Evolutionary conservation across 2,329 filamentous ascomycete species (phyloP).

Genomic region (Trichoderma koningiopsis): DNA sequence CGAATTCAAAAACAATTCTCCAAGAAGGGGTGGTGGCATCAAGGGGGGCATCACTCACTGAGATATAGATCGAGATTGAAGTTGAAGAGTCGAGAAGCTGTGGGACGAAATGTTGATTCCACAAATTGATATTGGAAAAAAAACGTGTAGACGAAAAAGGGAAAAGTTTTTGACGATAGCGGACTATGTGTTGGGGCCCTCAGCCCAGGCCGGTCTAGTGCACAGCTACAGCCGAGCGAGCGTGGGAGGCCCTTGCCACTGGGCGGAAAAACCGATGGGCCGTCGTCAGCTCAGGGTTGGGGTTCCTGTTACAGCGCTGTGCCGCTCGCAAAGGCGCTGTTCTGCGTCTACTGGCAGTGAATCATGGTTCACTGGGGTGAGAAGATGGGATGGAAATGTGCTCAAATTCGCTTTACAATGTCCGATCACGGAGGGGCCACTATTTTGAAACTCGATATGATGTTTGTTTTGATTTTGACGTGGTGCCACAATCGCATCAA

Average conservation of each 20-base stretch:
- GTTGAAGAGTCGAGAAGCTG: conserved; percentile 31
- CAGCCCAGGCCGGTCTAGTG: conserved; percentile 30
- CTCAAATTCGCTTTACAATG: background rate
- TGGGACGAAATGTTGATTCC: conserved; percentile 24
- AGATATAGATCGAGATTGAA: conserved; percentile 30
- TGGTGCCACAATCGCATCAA: background rate
- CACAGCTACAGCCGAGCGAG: conserved; percentile 23
- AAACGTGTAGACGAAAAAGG: conserved; percentile 30
- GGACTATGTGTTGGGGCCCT: conserved; percentile 19
- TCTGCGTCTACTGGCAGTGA: background rate
- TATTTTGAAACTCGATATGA: no score
- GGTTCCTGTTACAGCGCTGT: background rate
- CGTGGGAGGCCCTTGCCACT: conserved; percentile 19
- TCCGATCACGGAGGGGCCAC: background rate
- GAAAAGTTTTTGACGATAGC: conserved; percentile 34
- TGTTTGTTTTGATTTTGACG: background rate
- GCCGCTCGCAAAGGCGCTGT: background rate
- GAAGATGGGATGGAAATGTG: background rate
- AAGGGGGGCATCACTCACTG: conserved; percentile 2
- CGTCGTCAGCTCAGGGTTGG: background rate
- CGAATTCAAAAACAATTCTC: background rate
- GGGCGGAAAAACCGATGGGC: conserved; percentile 21
- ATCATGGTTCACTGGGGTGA: background rate
- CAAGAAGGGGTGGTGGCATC: background rate
- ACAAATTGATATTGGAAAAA: conserved; percentile 26